Evolutionary conservation across 2,329 filamentous ascomycete species (phyloP), one percentile per base, ranked within the genome.

Genomic region (Dothistroma septosporum): DNA sequence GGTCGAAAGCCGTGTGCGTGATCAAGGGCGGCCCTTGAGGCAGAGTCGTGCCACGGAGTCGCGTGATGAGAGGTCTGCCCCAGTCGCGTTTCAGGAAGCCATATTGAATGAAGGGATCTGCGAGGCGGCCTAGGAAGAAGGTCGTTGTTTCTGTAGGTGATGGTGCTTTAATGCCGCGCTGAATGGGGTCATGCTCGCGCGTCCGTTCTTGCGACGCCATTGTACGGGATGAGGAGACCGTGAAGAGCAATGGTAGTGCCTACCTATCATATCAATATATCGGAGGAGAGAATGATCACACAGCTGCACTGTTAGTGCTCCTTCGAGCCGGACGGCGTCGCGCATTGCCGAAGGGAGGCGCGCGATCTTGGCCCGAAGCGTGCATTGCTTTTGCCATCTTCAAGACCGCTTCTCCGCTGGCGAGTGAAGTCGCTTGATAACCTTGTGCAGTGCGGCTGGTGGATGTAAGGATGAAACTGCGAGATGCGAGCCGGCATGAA

Each of bases 71-170:
- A 2, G 67, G 63, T 22, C 71, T 70, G 31, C 77, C 78, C 31
- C 74, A 63, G 59, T 75, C 76, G 55, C 78, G 71, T 2, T 75
- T 73, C n/a, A 83, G 76, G 62, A 83, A 78, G 37, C 71, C 73
- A 70, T 81, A 82, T 70, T 83, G 80, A 4, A 83, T 66, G 58
- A 78, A 70, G 0, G 78, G 74, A 61, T 82, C 80, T 28, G 79
- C 70, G 19, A 76, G 70, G 64, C 83, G 80, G 10, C 79, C 71
- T 60, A 78, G 74, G 64, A 79, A 72, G 70, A 82, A 82, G 61
- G 70, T 61, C 11, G 69, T 63, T 8, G 69, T 74, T 22, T 79
- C 78, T 7, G 73, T 48, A 8, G 74, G 74, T 7, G 75, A 76
- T 11, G 75, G 62, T 14, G 72, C 69, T 60, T 79, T 75, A 65